Conservation (phyloP, 202 grass and related monocot genomes). For the Saccharum hybrid region DNA sequence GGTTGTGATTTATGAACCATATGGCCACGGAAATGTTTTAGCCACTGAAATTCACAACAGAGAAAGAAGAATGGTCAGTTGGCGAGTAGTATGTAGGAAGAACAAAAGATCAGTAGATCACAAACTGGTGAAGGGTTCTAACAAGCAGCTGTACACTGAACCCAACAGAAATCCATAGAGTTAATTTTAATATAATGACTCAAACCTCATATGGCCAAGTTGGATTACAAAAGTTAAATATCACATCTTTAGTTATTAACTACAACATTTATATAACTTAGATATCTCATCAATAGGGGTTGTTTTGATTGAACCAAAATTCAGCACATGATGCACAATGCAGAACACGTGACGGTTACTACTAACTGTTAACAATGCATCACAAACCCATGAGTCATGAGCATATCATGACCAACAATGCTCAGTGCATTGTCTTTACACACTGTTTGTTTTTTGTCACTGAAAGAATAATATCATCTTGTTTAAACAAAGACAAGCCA, state of each 20-base stretch:
- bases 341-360: not conserved
- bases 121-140: no score
- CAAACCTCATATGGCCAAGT: not conserved
- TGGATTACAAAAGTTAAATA: not conserved
- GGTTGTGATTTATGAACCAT: constrained; percentile 38
- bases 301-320: not conserved
- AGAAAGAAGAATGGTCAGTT: constrained; percentile 20
- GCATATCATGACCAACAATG: not conserved
- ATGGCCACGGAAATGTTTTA: constrained; percentile 57
- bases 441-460: not conserved
- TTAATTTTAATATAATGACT: no score
- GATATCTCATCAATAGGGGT: not conserved
- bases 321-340: not conserved
- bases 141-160: no score
- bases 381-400: not conserved
- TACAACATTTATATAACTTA: not conserved
- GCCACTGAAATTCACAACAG: constrained; percentile 54
- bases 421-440: not conserved
- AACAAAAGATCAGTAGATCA: not conserved
- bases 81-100: not conserved
- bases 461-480: not conserved
- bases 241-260: not conserved
- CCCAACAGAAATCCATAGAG: no score
- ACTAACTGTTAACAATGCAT: not conserved
- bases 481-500: not conserved